Conservation (phyloP, 352 stramenopile genomes). For the Globisporangium takayamanum region DNA sequence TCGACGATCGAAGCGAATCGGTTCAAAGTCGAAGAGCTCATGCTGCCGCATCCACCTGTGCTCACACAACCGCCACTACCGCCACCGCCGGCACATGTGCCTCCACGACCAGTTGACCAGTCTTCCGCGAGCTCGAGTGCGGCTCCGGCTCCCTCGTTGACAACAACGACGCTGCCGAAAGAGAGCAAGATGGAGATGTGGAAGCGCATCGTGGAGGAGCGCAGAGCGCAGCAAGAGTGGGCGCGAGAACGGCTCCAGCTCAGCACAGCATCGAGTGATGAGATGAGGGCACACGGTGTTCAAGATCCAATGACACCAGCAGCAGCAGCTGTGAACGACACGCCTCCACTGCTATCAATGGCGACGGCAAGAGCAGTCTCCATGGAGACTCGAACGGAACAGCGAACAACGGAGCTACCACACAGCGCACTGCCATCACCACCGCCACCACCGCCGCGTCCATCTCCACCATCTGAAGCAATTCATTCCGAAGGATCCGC, state of each 20-base stretch:
- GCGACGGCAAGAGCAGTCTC: background rate
- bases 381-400: background rate
- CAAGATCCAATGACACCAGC: background rate
- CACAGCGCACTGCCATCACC: background rate
- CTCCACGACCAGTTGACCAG: background rate
- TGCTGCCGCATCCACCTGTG: background rate
- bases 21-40: constrained; percentile 19
- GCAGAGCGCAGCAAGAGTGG: constrained; percentile 23
- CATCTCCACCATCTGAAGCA: constrained; percentile 1
- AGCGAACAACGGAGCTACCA: background rate
- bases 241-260: constrained; percentile 16
- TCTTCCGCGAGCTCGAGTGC: background rate
- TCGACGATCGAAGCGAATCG: constrained; percentile 5
- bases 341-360: background rate
- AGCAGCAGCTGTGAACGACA: background rate
- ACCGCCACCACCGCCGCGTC: background rate
- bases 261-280: background rate
- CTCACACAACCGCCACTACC: background rate
- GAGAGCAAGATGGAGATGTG: constrained; percentile 58
- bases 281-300: background rate
- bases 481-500: background rate
- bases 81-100: background rate
- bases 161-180: constrained; percentile 24
- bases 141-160: background rate
- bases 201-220: constrained; percentile 52